Conservation (phyloP, 495 filamentous ascomycete species). For the Penicillium tannophilum region DNA sequence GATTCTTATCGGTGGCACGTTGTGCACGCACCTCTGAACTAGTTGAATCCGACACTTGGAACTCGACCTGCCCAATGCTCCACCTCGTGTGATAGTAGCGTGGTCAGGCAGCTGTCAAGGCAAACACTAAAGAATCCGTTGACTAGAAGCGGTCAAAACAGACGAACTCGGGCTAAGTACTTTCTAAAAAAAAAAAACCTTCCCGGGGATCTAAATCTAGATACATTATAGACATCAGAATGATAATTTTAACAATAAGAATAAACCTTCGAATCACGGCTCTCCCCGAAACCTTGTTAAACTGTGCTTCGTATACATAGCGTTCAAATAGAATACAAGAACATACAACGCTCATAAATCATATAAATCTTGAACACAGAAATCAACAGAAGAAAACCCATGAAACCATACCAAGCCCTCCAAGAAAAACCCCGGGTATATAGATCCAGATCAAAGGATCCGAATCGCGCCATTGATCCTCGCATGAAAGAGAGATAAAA, state of each 20-base stretch:
- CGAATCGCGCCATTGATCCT: neutral
- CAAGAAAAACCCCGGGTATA: constrained; percentile 7
- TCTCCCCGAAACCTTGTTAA: neutral
- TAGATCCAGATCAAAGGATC: constrained; percentile 3
- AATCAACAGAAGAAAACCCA: neutral
- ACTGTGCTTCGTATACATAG: neutral
- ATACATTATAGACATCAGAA: too few species aligned
- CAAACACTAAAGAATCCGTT: neutral
- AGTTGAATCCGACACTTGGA: neutral
- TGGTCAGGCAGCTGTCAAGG: constrained; percentile 6
- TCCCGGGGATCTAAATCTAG: too few species aligned
- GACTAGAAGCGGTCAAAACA: neutral
- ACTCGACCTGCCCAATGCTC: neutral
- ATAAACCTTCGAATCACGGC: too few species aligned
- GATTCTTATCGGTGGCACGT: neutral
- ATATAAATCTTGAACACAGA: constrained; percentile 2
- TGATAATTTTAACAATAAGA: too few species aligned
- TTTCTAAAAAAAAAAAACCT: too few species aligned
- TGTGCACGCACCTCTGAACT: neutral
- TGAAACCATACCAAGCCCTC: neutral
- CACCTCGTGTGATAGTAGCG: neutral
- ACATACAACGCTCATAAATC: constrained; percentile 1
- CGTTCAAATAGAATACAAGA: constrained; percentile 1
- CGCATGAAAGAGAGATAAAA: neutral
- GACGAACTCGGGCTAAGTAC: too few species aligned